phyloP scores from a whole-genome alignment of 2,329 filamentous ascomycete genomes.

The Cordyceps sp. region DNA sequence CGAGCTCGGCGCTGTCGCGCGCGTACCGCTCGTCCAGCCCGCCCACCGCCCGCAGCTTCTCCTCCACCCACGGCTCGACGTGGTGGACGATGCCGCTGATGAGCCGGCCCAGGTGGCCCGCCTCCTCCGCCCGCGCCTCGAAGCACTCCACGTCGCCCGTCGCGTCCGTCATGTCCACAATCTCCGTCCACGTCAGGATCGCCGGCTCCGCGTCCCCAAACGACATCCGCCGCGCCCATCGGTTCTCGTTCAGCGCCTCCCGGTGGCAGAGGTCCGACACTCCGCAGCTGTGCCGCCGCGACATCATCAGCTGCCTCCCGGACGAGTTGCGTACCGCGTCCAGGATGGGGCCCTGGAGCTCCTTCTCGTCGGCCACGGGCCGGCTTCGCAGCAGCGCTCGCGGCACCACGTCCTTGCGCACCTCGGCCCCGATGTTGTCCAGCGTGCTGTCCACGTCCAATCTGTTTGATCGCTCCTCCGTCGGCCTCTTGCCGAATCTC shows the following conservation, averaged over 20 bases:
- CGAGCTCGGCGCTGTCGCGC: conserved; percentile 47
- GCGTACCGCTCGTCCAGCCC: conserved; percentile 44
- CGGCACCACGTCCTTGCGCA: conserved; percentile 22
- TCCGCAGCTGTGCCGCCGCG: conserved; percentile 44
- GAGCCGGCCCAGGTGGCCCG: conserved; percentile 33
- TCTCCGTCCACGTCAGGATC: conserved; percentile 48
- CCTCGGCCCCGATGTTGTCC: conserved; percentile 19
- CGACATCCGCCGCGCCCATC: conserved; percentile 56
- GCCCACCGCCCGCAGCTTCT: conserved; percentile 38
- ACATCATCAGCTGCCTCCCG: conserved; percentile 30
- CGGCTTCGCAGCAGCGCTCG: conserved; percentile 38
- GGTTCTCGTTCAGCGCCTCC: conserved; percentile 32
- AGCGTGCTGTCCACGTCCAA: conserved; percentile 10
- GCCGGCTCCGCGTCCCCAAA: conserved; percentile 63
- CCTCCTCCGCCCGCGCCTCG: conserved; percentile 30
- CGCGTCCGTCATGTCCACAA: conserved; percentile 23
- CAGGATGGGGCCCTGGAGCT: conserved; percentile 36
- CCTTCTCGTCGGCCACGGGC: conserved; percentile 41
- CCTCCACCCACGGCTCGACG: conserved; percentile 44
- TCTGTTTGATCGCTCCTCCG: conserved; percentile 8
- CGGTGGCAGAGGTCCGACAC: conserved; percentile 13
- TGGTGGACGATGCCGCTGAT: conserved; percentile 33
- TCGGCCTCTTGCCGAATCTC: conserved; percentile 7
- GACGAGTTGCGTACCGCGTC: conserved; percentile 28
- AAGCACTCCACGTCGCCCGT: conserved; percentile 11